Evolutionary conservation across 495 filamentous ascomycete species (phyloP).

Genomic region (Penicillium soppii): DNA sequence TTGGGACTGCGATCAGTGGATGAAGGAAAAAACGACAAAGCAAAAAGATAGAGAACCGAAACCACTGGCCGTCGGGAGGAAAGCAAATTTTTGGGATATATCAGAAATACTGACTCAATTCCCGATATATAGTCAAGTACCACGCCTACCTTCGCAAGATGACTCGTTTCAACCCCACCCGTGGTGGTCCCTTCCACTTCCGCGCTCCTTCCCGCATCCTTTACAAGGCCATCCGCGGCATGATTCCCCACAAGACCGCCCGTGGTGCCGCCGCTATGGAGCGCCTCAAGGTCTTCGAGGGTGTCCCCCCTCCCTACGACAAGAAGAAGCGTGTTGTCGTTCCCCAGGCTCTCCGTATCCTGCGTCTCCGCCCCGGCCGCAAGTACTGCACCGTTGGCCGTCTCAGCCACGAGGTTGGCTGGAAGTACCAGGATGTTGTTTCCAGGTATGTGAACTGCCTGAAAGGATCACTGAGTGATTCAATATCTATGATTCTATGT

Average conservation of each 20-base stretch:
- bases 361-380: conserved; percentile 94
- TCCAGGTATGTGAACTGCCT: conserved; percentile 66
- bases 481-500: neutral
- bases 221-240: conserved; percentile 99
- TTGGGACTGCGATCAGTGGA: conserved; percentile 4
- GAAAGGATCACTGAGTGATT: neutral
- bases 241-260: conserved; percentile 99
- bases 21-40: conserved; percentile 1
- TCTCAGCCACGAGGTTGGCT: conserved; percentile 97
- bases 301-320: conserved; percentile 97
- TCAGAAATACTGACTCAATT: conserved; percentile 33
- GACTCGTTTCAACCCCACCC: conserved; percentile 98
- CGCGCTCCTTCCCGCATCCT: conserved; percentile 97
- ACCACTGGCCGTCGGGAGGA: neutral
- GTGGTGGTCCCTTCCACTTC: conserved; percentile 99
- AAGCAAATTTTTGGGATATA: conserved; percentile 4
- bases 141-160: conserved; percentile 99
- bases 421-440: conserved; percentile 99
- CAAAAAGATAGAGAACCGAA: neutral
- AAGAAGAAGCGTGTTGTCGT: conserved; percentile 99
- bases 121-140: conserved; percentile 85
- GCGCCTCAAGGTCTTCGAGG: conserved; percentile 99
- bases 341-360: conserved; percentile 91
- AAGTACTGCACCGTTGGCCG: conserved; percentile 99
- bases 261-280: conserved; percentile 94